Evolutionary conservation across 371 early-diverging fungal species (phyloP), one percentile per base, ranked within the genome.

Genomic region (Batrachochytrium dendrobatidis): DNA sequence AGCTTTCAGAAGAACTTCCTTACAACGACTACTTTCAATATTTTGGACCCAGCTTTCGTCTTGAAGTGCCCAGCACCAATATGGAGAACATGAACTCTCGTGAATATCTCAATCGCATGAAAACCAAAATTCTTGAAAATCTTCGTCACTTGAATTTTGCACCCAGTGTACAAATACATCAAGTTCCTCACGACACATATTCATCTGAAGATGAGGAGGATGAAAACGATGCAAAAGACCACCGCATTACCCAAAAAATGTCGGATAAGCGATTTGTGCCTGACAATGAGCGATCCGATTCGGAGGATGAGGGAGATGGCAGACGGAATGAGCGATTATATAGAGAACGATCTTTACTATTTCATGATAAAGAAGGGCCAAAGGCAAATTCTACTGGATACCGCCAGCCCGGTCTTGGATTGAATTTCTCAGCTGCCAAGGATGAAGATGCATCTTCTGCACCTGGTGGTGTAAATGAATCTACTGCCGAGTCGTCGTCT

Each of bases 21-120:
- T 89, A 82, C 69, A 94, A 95, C 67, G 95, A 96, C 56, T 97
- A 95, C 70, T 90, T 68, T 57, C 69, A 77, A 33, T 74, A 71
- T 56, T 74, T 56, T 55, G 72, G 95, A 0, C 98, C 98, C 0
- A 94, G 96, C 59, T 95, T 88, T 71, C 83, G 84, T 53, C 76
- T 98, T 20, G 92, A 94, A 53, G 95, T 99, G 3, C 91, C 90
- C 4, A 77, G 90, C 7, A 93, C 86, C 69, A 95, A 95, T 60
- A 98, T 98, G 98, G 91, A 91, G 30, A 94, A 98, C 75, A 80
- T 87, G 63, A 95, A 99, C 74, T 85, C 89, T 0, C 77, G 81
- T 10, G 88, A 94, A 60, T 96, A 94, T 66, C 70, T 99, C 29
- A 92, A 94, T 18, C 86, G 83, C 60, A 87, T 86, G 44, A 85